Base-by-base conservation (phyloP, 805 yeast genomes). In the Ogataea zsoltii region DNA sequence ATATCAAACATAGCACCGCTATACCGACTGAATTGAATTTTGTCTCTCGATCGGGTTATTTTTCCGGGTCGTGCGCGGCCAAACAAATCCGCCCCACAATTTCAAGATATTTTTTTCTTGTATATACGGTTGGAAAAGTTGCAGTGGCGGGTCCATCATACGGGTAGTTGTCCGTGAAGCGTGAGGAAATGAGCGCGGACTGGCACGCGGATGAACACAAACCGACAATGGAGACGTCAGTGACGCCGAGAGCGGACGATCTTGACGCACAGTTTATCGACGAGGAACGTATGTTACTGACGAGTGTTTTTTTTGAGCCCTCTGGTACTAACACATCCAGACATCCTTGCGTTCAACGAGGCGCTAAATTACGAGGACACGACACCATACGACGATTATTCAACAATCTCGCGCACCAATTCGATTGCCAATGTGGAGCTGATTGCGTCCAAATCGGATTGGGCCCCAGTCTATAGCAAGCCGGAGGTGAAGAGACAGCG, bases 311-410 rank as follows among this genome's bases (percentile, higher is more conserved):
- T 11, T 13, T 19, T 41, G 11, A n/a, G 12, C 23, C 5, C 16
- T 21, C 16, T 15, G 4, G 11, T 25, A 32, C 34, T 43, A 30
- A 38, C 31, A 16, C 21, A 9, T 36, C 6, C 25, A 45, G 59
- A 71, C 39, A 57, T 74, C 4, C 51, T 55, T 14, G 69, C 70
- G 0, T 73, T 73, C 44, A 59, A 58, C 16, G 62, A 64, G 26
- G 76, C 77, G 0, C 49, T 73, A 14, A 56, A 56, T 12, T 63
- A 53, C 30, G 72, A 66, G 28, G 70, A 68, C 16, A 31, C 30
- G 15, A 25, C 12, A 7, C 9, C 28, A 5, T 10, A 13, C 17
- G 17, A 19, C 12, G 52, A 44, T 14, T 51, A 47, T 16, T 38
- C 44, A 4, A 29, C 34, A 12, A 7, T 36, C 18, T 49, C 56